Base-by-base conservation (phyloP, 2,329 filamentous ascomycete genomes). In the Trichophyton rubrum region DNA sequence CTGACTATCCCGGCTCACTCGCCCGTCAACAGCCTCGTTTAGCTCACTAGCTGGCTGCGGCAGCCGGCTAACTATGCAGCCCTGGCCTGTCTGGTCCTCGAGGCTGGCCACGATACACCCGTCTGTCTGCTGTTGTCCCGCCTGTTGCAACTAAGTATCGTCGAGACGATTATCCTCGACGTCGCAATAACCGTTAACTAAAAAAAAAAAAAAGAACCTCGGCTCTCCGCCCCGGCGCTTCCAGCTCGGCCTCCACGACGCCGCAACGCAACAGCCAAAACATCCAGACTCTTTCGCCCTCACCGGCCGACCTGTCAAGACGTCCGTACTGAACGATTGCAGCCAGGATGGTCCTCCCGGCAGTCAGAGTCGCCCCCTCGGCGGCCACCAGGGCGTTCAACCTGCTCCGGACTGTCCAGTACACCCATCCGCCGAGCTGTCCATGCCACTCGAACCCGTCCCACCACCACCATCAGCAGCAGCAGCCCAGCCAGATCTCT, bases 361-460 rank as follows among this genome's bases (percentile, higher is more conserved):
- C 74, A 53, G 69, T 79, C 60, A 72, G 77, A 49, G 70, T 78
- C 61, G 75, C 76, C 53, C 74, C 75, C 40, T 74, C 76, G 7
- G 76, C 77, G 56, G 75, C 77, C 61, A 76, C 72, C 61, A 70
- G 75, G 62, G 77, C 77, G 17, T 66, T 85, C 61, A 77, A 82
- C 66, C 80, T 89, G 59, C 85, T 97, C 57, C 86, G 89, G 60
- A 91, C 92, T n/a, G 85, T 99, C 60, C 92, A 95, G 73, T 95
- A 87, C 72, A 87, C 87, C 1, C 92, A 93, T 71, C 90, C 89
- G 61, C 90, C 90, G 4, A 85, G 82, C 59, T 96, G 91, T 70
- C 93, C 93, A 1, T 97, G 93, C 74, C 93, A 99, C 72, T 88
- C 88, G 49, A 96, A 96, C 68, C 89, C 90, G 9, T 82, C 82